Evolutionary conservation across 805 yeast genomes (phyloP), one percentile per base, ranked within the genome.

Genomic region (Jamesozyma jinghongensis): DNA sequence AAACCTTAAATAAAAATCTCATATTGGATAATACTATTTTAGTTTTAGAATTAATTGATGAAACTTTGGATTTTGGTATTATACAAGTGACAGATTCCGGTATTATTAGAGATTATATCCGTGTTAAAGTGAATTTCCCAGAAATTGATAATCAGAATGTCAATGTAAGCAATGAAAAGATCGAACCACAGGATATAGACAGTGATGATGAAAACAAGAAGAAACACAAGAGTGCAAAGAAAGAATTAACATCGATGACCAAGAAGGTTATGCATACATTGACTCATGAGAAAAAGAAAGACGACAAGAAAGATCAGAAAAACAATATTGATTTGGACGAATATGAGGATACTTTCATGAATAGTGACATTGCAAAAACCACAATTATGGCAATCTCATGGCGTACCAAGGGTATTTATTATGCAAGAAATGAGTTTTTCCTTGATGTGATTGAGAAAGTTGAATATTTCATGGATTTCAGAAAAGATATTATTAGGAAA

Each of bases 391-490:
- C 83, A 11, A 77, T 88, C 3, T 80, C 90, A 19, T 88, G 97
- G 97, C 75, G 97, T 60, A 84, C 90, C 32, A 92, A 84, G 48
- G 96, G 96, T 10, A 85, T 88, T 19, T 74, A 73, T 48, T 88
- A 88, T 62, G 77, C 81, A 50, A 87, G 85, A 57, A 88, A 88
- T 62, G 97, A 88, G 65, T 80, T 92, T 40, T 88, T 86, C 54
- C 71, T 88, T 48, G 95, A 88, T 61, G 85, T 87, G 26, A 73
- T 81, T 22, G 97, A 88, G 56, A 71, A 70, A 18, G 70, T 85
- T 32, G 79, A 79, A 46, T 75, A 85, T 65, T 66, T 78, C 37
- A 78, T 84, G 56, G 83, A 77, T 52, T 67, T 68, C 51, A 72
- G 74, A 18, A 69, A 67, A 13, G 76, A 79, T 6, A 75, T 71